A percentile compares a stretch with the other conserved stretches of the same genome.
These are phyloP conservation scores for Macadamia tetraphylla DNA, from an alignment of 164 flowering plant species.

Conservation along the genomic window DNA sequence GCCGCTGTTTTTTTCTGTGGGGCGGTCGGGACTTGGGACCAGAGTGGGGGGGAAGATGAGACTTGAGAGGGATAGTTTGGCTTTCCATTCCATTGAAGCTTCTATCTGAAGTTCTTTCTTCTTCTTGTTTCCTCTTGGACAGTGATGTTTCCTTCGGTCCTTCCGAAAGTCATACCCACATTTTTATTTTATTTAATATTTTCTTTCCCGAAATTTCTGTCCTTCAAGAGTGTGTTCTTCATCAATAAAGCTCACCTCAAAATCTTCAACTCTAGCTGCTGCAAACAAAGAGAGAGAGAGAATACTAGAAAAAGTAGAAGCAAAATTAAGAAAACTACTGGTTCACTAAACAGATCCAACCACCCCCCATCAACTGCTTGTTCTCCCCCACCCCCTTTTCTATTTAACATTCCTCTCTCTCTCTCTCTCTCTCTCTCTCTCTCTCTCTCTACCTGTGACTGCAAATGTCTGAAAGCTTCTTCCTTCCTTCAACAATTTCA, in stretches of 20 bases:
- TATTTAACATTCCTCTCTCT: background rate
- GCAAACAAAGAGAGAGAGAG: constrained; percentile 16
- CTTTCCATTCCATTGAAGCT: constrained; percentile 19
- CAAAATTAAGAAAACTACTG: too few species aligned
- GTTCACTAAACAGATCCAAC: constrained; percentile 8
- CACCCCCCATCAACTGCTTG: constrained; percentile 13
- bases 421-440: constrained; percentile 11
- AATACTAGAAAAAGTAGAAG: background rate
- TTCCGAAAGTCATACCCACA: background rate
- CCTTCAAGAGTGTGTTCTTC: background rate
- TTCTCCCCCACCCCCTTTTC: constrained; percentile 4
- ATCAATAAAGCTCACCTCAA: constrained; percentile 11
- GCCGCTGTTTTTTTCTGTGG: constrained; percentile 6
- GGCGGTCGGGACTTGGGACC: background rate
- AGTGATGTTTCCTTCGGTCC: constrained; percentile 3
- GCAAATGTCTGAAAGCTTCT: constrained; percentile 84
- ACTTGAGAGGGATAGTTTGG: background rate
- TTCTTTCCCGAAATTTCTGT: background rate
- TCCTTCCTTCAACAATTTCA: constrained; percentile 96
- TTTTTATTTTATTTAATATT: background rate
- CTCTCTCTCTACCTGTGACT: constrained; percentile 54
- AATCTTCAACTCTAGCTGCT: constrained; percentile 7
- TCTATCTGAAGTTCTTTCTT: constrained; percentile 5
- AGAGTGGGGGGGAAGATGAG: too few species aligned
- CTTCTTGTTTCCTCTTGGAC: constrained; percentile 5